Conservation (phyloP, 2,329 filamentous ascomycete species). For the Gyromitra esculenta region DNA sequence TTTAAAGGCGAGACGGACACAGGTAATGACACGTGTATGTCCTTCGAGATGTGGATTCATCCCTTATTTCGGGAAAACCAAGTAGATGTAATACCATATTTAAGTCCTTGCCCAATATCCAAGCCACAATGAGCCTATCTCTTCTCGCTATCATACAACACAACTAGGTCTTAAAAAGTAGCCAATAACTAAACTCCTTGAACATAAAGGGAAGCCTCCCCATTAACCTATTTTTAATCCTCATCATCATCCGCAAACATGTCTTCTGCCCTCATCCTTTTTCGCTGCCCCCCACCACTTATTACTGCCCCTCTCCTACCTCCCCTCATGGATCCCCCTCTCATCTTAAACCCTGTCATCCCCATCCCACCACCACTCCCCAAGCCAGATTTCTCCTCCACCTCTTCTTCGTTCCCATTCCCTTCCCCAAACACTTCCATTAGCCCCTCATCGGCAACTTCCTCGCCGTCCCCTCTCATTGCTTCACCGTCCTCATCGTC, state of each 20-base stretch:
- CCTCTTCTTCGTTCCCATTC: slow-evolving; percentile 60
- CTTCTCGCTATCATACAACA: slow-evolving; percentile 2
- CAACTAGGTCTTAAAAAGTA: background rate
- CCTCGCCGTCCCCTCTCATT: slow-evolving; percentile 59
- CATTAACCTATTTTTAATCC: background rate
- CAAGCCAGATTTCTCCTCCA: slow-evolving; percentile 47
- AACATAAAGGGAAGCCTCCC: slow-evolving; percentile 2
- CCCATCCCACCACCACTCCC: slow-evolving; percentile 46
- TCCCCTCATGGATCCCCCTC: slow-evolving; percentile 55
- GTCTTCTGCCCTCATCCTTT: slow-evolving; percentile 78
- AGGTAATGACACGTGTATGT: slow-evolving; percentile 28
- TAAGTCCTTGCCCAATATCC: background rate
- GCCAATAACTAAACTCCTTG: slow-evolving; percentile 12
- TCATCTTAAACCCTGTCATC: slow-evolving; percentile 56
- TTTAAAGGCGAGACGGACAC: slow-evolving; percentile 31
- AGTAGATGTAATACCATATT: background rate
- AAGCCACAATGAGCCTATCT: background rate
- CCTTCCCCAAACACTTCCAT: slow-evolving; percentile 59
- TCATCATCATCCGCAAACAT: slow-evolving; percentile 85
- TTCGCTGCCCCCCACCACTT: slow-evolving; percentile 62
- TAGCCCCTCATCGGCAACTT: slow-evolving; percentile 60
- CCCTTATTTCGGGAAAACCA: background rate
- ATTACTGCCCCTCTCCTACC: slow-evolving; percentile 52
- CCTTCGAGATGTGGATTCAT: slow-evolving; percentile 2
- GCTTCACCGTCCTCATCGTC: slow-evolving; percentile 58